phyloP scores from a whole-genome alignment of 352 stramenopile species.

The Pseudoperonospora humuli region DNA sequence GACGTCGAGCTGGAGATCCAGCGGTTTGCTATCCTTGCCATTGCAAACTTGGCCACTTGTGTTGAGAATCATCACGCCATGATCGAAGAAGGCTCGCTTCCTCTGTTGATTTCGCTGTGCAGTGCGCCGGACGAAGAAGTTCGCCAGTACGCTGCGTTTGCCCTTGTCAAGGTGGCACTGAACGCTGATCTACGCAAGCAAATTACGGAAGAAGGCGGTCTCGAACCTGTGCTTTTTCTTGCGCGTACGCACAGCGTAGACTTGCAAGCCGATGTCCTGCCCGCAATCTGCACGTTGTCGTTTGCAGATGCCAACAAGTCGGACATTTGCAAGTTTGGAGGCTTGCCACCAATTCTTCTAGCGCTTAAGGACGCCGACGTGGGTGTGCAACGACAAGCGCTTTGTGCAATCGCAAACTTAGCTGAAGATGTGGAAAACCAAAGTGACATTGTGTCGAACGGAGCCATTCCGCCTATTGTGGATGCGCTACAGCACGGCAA shows the following conservation, averaged over 20 bases:
- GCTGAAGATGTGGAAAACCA: conserved; percentile 93
- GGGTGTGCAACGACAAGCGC: conserved; percentile 87
- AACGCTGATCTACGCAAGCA: conserved; percentile 92
- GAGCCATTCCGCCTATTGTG: conserved; percentile 83
- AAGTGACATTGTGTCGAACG: conserved; percentile 81
- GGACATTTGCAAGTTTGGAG: conserved; percentile 91
- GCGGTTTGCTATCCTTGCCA: conserved; percentile 88
- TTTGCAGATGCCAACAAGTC: conserved; percentile 92
- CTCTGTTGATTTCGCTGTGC: conserved; percentile 92
- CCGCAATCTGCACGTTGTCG: conserved; percentile 88
- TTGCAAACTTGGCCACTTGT: conserved; percentile 92
- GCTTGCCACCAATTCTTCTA: conserved; percentile 83
- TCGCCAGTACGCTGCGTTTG: conserved; percentile 93
- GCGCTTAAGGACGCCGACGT: conserved; percentile 62
- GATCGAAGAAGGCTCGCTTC: conserved; percentile 90
- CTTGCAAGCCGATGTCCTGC: conserved; percentile 89
- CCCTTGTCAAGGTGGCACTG: conserved; percentile 91
- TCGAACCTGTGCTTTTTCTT: conserved; percentile 95
- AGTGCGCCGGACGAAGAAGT: conserved; percentile 92
- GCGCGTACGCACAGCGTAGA: conserved; percentile 87
- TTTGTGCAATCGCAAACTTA: conserved; percentile 93
- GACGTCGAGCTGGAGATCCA: conserved; percentile 95
- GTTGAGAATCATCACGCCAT: conserved; percentile 92
- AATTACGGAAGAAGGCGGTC: conserved; percentile 91
- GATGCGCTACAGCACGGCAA: conserved; percentile 66